Evolutionary conservation across 73 alveolate species (phyloP).

Genomic region (Paramecium sexaurelia): DNA sequence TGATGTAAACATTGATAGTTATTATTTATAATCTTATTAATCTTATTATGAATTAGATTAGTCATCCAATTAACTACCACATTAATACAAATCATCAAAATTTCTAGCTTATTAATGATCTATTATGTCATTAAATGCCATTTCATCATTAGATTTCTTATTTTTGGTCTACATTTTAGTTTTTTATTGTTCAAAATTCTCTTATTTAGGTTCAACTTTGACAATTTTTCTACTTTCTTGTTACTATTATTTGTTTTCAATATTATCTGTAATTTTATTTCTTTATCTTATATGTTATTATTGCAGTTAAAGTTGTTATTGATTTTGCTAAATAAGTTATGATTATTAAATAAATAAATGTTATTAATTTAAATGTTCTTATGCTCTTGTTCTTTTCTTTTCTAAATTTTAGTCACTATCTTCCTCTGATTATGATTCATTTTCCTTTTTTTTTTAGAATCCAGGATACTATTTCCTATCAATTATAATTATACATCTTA

Average conservation of each 20-base stretch:
- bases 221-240: too few species aligned
- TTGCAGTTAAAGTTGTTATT: not conserved
- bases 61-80: not conserved
- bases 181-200: too few species aligned
- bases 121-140: not conserved
- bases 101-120: slow-evolving; percentile 20
- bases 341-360: not conserved
- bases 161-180: too few species aligned
- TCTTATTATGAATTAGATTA: not conserved
- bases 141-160: not conserved
- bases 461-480: not conserved
- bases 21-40: not conserved
- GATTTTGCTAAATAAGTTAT: not conserved
- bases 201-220: too few species aligned
- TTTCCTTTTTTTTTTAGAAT: not conserved
- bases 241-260: too few species aligned
- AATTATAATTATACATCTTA: not conserved
- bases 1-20: not conserved
- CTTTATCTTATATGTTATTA: not conserved
- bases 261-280: not conserved
- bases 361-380: not conserved
- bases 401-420: not conserved
- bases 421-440: not conserved
- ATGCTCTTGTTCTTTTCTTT: not conserved
- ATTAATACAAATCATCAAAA: slow-evolving; percentile 19